These are phyloP conservation scores for Polychaeton citri DNA, from an alignment of 2,329 filamentous ascomycete genomes.

Conservation along the genomic window DNA sequence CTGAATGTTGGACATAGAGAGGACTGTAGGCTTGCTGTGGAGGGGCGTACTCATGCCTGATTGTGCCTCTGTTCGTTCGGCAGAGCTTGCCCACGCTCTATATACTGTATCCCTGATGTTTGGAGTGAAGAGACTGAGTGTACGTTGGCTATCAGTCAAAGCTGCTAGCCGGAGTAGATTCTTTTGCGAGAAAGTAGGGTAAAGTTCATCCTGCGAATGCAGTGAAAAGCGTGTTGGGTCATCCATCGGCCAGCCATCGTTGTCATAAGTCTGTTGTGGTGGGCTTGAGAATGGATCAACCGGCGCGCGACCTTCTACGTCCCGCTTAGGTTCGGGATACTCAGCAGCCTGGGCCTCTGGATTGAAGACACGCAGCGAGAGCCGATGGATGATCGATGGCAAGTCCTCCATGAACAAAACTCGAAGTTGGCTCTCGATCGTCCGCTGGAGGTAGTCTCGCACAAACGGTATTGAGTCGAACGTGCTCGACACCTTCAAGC, in stretches of 20 bases:
- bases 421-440: constrained; percentile 84
- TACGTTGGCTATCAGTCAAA: constrained; percentile 77
- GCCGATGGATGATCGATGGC: constrained; percentile 85
- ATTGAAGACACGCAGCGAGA: constrained; percentile 81
- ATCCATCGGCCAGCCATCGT: constrained; percentile 56
- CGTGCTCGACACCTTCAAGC: constrained; percentile 93
- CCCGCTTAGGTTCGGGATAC: constrained; percentile 34
- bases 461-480: constrained; percentile 99
- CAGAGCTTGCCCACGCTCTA: constrained; percentile 74
- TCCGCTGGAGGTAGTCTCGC: constrained; percentile 88
- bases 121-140: constrained; percentile 80
- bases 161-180: constrained; percentile 74
- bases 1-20: constrained; percentile 29
- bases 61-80: constrained; percentile 51
- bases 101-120: constrained; percentile 84
- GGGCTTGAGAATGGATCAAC: constrained; percentile 24
- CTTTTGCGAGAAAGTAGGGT: constrained; percentile 90
- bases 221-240: constrained; percentile 59
- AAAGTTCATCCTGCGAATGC: constrained; percentile 66
- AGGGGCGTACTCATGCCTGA: constrained; percentile 28
- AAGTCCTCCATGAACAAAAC: constrained; percentile 96
- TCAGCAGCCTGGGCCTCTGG: constrained; percentile 67
- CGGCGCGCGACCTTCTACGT: constrained; percentile 14
- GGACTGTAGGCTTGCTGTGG: constrained; percentile 26
- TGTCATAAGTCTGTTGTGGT: constrained; percentile 57